Evolutionary conservation across 805 yeast species (phyloP).

Genomic region (Metschnikowia proteae): DNA sequence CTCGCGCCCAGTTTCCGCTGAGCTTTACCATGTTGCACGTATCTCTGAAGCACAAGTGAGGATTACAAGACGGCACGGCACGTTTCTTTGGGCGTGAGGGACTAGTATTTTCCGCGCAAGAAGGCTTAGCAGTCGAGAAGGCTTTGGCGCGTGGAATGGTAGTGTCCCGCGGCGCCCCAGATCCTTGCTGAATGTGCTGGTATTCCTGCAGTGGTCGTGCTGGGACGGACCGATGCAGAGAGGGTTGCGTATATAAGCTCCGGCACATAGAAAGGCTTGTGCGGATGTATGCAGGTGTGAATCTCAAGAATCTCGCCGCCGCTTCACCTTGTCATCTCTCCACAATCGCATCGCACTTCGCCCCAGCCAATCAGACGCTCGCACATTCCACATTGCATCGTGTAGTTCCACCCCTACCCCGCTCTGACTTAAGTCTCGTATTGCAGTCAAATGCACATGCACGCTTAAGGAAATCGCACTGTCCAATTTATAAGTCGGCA

Average conservation of each 20-base stretch:
- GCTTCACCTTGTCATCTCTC: slow-evolving; percentile 1
- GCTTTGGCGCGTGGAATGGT: neutral
- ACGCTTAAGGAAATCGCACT: neutral
- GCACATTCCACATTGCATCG: neutral
- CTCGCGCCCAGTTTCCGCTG: too few relatives aligned
- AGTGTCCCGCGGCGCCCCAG: neutral
- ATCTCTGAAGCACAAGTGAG: neutral
- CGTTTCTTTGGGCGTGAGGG: neutral
- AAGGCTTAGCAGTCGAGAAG: neutral
- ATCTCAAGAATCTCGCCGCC: slow-evolving; percentile 4
- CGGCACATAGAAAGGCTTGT: neutral
- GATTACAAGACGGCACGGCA: neutral
- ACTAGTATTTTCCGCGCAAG: neutral
- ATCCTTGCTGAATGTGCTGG: neutral
- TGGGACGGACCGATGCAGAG: neutral
- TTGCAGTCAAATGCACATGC: neutral
- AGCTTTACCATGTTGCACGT: neutral
- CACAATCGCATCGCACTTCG: slow-evolving; percentile 5
- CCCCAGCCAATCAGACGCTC: slow-evolving; percentile 3
- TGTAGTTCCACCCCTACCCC: neutral
- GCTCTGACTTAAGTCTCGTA: neutral
- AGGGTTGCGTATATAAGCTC: neutral
- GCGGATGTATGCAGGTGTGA: neutral
- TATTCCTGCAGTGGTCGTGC: neutral
- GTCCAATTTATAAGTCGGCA: neutral